Conservation (phyloP, 495 filamentous ascomycete species). For the Neurospora sp. region DNA sequence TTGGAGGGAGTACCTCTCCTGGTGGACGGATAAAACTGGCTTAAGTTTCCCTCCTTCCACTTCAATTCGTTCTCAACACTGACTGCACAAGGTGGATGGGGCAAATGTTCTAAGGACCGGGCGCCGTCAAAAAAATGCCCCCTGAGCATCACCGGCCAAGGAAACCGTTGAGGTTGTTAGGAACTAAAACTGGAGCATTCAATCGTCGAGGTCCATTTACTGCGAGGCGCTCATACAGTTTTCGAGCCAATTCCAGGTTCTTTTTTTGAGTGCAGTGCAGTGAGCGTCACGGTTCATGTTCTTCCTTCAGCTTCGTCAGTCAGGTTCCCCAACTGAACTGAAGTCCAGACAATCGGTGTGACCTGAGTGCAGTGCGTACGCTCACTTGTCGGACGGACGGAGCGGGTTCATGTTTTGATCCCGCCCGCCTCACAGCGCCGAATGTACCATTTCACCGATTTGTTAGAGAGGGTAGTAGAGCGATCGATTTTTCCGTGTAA, state of each 20-base stretch:
- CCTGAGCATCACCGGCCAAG: not conserved
- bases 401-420: no score
- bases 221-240: not conserved
- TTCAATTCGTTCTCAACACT: not conserved
- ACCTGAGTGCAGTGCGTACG: no score
- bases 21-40: not conserved
- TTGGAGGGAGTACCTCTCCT: not conserved
- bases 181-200: not conserved
- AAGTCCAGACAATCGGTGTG: no score
- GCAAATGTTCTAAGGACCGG: not conserved
- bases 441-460: not conserved
- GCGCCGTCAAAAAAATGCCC: not conserved
- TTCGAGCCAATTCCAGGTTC: not conserved
- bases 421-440: not conserved
- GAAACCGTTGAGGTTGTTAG: not conserved
- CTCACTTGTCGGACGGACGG: no score
- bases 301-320: no score
- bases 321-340: no score
- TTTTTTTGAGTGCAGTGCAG: no score
- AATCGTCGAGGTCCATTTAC: not conserved
- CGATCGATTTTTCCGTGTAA: not conserved
- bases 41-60: not conserved
- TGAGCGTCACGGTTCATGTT: no score
- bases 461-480: not conserved
- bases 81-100: not conserved